These are phyloP conservation scores for Theobroma cacao DNA, from an alignment of 345 rosid genomes.

Conservation along the genomic window DNA sequence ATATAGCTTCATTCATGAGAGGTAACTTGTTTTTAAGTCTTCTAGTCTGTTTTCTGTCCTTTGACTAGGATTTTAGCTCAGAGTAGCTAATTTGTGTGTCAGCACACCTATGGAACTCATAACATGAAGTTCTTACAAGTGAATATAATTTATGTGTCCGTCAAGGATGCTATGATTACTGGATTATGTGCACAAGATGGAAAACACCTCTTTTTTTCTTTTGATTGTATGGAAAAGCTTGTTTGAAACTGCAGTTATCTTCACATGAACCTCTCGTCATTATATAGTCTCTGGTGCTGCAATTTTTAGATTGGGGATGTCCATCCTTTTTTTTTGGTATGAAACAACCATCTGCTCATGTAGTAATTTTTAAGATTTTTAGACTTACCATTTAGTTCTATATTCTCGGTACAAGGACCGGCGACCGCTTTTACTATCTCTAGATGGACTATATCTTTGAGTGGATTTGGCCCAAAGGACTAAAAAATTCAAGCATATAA, in stretches of 20 bases:
- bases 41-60: neutral
- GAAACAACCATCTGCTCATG: no score
- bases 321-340: neutral
- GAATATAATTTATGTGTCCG: neutral
- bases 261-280: neutral
- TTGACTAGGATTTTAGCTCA: neutral
- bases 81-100: neutral
- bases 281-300: neutral
- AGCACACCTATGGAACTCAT: neutral
- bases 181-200: neutral
- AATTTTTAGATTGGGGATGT: neutral
- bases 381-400: no score
- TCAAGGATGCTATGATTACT: neutral
- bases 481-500: no score
- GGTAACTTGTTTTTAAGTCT: neutral
- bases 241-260: neutral
- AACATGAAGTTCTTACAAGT: neutral
- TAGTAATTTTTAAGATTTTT: no score
- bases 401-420: no score
- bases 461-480: no score
- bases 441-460: no score
- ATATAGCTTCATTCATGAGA: neutral
- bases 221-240: neutral
- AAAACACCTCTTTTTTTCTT: neutral
- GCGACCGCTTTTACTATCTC: no score